Evolutionary conservation across 2,329 filamentous ascomycete genomes (phyloP).

Genomic region (Claviceps digitariae): DNA sequence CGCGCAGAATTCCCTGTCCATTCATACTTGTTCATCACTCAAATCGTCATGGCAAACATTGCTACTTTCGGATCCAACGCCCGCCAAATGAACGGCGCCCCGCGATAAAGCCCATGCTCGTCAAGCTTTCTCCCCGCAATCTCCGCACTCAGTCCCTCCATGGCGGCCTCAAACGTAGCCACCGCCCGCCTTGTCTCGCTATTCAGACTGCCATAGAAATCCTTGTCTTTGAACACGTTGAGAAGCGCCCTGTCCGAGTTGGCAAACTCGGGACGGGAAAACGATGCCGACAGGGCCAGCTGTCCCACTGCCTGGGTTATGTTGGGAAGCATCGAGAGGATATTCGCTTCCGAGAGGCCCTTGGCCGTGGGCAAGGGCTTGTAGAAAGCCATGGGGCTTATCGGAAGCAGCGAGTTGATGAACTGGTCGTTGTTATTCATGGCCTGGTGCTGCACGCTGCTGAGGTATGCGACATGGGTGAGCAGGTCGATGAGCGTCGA

Average conservation of each 20-base stretch:
- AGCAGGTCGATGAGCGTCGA: constrained; percentile 25
- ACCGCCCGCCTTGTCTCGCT: constrained; percentile 19
- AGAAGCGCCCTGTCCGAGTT: constrained; percentile 22
- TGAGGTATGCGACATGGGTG: constrained; percentile 20
- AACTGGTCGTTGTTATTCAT: constrained; percentile 29
- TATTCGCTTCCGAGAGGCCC: constrained; percentile 17
- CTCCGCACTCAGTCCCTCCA: constrained; percentile 24
- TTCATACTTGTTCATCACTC: no score
- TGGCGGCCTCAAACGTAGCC: constrained; percentile 19
- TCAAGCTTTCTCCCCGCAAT: constrained; percentile 28
- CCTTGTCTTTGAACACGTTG: constrained; percentile 26
- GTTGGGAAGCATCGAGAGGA: constrained; percentile 23
- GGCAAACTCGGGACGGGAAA: constrained; percentile 26
- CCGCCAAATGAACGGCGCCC: constrained; percentile 33
- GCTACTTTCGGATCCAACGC: constrained; percentile 9
- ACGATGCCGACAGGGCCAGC: constrained; percentile 23
- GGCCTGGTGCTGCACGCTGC: constrained; percentile 22
- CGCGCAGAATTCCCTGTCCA: no score
- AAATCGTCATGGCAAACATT: constrained; percentile 1
- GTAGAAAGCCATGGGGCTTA: constrained; percentile 28
- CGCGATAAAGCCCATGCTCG: constrained; percentile 26
- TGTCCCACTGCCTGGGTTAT: constrained; percentile 20
- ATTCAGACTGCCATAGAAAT: constrained; percentile 21
- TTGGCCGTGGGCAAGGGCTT: constrained; percentile 24
- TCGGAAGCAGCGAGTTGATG: constrained; percentile 23